phyloP scores from a whole-genome alignment of 192 early-diverging fungal species.

The Mortierella claussenii region DNA sequence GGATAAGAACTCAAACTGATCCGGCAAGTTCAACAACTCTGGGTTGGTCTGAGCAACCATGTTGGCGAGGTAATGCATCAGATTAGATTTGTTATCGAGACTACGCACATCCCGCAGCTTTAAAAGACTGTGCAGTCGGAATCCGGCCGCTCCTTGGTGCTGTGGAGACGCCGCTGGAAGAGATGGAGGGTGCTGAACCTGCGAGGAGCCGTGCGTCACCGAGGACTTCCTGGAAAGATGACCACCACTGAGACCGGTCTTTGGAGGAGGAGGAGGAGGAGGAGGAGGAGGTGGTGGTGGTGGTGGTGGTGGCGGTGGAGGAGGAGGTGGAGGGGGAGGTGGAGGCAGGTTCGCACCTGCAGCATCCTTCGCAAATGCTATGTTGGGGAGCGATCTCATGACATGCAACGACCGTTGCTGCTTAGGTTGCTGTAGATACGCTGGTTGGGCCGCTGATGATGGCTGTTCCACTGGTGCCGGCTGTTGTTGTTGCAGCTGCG shows the following conservation, averaged over 20 bases:
- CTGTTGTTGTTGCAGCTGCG: conserved; percentile 19
- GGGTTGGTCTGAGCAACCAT: conserved; percentile 48
- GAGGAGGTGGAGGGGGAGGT: conserved; percentile 16
- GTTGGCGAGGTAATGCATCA: conserved; percentile 48
- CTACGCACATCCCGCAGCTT: conserved; percentile 47
- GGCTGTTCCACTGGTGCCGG: no score
- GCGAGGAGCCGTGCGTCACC: background rate
- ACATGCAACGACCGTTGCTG: conserved; percentile 8
- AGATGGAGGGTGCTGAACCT: background rate
- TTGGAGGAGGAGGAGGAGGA: conserved; percentile 9
- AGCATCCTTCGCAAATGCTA: background rate
- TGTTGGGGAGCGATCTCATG: conserved; percentile 22
- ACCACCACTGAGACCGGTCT: background rate
- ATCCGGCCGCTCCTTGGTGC: conserved; percentile 43
- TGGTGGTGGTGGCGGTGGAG: conserved; percentile 25
- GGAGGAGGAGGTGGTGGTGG: conserved; percentile 10
- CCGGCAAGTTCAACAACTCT: conserved; percentile 35
- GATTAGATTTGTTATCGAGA: conserved; percentile 44
- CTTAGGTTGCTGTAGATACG: background rate
- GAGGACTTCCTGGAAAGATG: background rate
- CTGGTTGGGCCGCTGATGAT: no score
- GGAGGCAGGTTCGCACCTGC: background rate
- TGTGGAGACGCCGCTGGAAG: conserved; percentile 2
- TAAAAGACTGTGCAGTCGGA: conserved; percentile 36
- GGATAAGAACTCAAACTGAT: conserved; percentile 19